phyloP scores from a whole-genome alignment of 768 basidiomycete genomes.

The Pleurotus tuoliensis region DNA sequence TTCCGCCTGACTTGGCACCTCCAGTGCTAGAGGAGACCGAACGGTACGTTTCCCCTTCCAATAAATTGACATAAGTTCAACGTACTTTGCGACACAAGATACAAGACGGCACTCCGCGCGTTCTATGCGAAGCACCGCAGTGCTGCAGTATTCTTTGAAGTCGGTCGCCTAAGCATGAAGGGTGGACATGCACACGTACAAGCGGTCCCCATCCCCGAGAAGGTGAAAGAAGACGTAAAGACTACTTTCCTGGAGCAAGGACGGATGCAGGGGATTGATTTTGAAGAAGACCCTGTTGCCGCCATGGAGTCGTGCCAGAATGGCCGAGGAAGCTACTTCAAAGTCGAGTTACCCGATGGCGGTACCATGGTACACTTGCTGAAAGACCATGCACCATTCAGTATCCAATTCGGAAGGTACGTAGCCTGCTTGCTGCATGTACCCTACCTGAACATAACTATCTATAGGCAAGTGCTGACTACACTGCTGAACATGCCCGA shows the following conservation, averaged over 20 bases:
- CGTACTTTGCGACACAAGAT: conserved; percentile 37
- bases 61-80: background rate
- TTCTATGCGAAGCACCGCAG: conserved; percentile 70
- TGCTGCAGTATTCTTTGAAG: conserved; percentile 80
- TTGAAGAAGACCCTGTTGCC: conserved; percentile 66
- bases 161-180: conserved; percentile 76
- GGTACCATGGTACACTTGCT: conserved; percentile 83
- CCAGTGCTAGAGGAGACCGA: conserved; percentile 82
- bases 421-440: conserved; percentile 14
- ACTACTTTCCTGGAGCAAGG: conserved; percentile 73
- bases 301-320: conserved; percentile 52
- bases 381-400: conserved; percentile 73
- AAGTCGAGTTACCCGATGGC: conserved; percentile 86
- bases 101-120: conserved; percentile 69
- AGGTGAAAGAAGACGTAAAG: conserved; percentile 60
- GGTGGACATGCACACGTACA: conserved; percentile 97
- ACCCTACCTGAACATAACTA: background rate
- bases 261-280: conserved; percentile 59
- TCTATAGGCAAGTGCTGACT: conserved; percentile 72
- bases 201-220: conserved; percentile 71
- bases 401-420: conserved; percentile 92
- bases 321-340: conserved; percentile 77
- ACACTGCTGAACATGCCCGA: conserved; percentile 71
- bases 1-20: conserved; percentile 71
- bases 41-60: conserved; percentile 38